phyloP scores from a whole-genome alignment of 768 basidiomycete species.

The Infundibulicybe gibba region DNA sequence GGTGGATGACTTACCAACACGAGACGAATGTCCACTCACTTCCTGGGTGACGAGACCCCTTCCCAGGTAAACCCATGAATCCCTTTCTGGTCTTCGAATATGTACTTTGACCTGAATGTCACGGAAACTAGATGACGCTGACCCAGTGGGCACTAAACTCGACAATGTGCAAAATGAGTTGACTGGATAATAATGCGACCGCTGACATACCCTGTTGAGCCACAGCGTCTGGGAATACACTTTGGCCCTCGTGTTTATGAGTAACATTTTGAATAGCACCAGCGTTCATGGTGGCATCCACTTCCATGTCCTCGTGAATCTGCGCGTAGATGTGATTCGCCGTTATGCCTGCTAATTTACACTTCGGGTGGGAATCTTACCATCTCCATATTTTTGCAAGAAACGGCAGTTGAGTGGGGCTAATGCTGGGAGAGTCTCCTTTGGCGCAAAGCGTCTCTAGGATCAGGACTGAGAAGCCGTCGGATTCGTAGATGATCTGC shows the following conservation, averaged over 20 bases:
- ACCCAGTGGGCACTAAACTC: not conserved
- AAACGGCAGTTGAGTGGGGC: not conserved
- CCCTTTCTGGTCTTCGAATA: slow-evolving; percentile 72
- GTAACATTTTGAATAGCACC: slow-evolving; percentile 11
- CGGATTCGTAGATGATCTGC: no score
- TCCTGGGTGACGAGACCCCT: slow-evolving; percentile 77
- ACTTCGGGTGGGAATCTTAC: no score
- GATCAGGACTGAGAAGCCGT: no score
- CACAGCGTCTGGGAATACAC: slow-evolving; percentile 4
- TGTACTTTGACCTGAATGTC: slow-evolving; percentile 86
- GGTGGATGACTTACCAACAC: slow-evolving; percentile 58
- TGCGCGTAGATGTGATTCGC: slow-evolving; percentile 5
- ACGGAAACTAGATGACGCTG: slow-evolving; percentile 41
- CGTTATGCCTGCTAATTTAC: no score
- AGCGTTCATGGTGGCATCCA: slow-evolving; percentile 29
- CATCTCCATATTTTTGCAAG: not conserved
- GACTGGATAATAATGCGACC: not conserved
- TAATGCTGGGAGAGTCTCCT: no score
- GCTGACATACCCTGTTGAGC: not conserved
- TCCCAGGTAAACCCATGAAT: slow-evolving; percentile 80
- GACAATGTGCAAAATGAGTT: not conserved
- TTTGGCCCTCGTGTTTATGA: slow-evolving; percentile 13
- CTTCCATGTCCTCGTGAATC: slow-evolving; percentile 43
- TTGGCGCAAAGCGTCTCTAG: no score
- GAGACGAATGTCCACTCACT: slow-evolving; percentile 68